Evolutionary conservation across 1,284 basidiomycete genomes (phyloP).

Genomic region (Cryptococcus hybrid): DNA sequence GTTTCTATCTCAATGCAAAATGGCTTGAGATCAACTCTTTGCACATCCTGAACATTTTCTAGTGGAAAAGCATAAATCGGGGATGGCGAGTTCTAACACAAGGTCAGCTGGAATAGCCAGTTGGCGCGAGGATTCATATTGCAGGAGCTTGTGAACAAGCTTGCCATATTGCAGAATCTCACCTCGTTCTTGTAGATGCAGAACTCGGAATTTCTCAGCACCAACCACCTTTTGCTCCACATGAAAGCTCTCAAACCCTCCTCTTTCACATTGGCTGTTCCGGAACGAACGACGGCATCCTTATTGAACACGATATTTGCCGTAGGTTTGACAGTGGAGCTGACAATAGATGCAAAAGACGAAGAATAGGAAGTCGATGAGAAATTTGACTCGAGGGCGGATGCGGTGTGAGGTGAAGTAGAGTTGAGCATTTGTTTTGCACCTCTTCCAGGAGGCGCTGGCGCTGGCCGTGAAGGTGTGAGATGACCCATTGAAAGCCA

Average conservation of each 20-base stretch:
- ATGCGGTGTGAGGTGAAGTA: background rate
- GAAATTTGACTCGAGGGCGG: conserved; percentile 10
- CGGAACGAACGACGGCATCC: conserved; percentile 48
- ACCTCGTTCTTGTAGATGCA: conserved; percentile 93
- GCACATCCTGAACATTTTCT: conserved; percentile 78
- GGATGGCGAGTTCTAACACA: conserved; percentile 34
- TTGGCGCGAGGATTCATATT: background rate
- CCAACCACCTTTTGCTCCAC: conserved; percentile 89
- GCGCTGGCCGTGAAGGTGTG: conserved; percentile 40
- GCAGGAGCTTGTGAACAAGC: background rate
- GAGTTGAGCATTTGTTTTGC: background rate
- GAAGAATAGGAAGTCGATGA: conserved; percentile 33
- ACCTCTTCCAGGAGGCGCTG: conserved; percentile 26
- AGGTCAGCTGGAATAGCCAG: no score
- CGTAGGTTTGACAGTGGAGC: conserved; percentile 4
- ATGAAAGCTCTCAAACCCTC: conserved; percentile 87
- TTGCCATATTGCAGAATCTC: conserved; percentile 45
- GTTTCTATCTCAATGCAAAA: conserved; percentile 86
- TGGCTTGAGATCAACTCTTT: conserved; percentile 87
- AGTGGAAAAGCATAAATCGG: conserved; percentile 49
- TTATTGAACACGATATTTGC: conserved; percentile 10
- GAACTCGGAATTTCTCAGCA: conserved; percentile 76
- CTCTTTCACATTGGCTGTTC: conserved; percentile 78
- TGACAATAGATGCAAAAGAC: conserved; percentile 31
- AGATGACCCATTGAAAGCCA: conserved; percentile 32